Conservation (phyloP, 805 yeast genomes). For the Sugiyamaella valdiviana region DNA sequence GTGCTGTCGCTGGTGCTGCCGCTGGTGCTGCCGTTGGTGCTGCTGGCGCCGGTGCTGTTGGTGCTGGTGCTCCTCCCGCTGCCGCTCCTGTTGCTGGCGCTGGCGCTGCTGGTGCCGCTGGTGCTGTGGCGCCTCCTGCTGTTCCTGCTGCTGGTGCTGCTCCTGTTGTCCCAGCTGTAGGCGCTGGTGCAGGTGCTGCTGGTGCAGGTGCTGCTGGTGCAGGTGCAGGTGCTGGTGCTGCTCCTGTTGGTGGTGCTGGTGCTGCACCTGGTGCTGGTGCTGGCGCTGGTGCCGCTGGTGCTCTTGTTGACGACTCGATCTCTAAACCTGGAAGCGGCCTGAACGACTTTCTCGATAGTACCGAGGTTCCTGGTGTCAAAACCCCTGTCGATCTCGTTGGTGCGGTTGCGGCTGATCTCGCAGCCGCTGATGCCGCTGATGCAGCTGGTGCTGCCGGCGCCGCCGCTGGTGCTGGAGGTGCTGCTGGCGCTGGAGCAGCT, state of each 20-base stretch:
- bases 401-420: neutral
- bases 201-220: neutral
- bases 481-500: neutral
- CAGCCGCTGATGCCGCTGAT: neutral
- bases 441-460: neutral
- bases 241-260: neutral
- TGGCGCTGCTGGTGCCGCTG: neutral
- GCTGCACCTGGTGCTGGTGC: neutral
- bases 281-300: neutral
- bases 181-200: neutral
- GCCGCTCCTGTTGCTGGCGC: constrained; percentile 1
- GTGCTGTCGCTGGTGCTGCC: constrained; percentile 1
- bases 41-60: constrained; percentile 22
- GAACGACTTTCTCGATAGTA: too few species aligned
- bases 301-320: too few species aligned
- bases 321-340: too few species aligned
- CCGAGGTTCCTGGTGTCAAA: neutral
- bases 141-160: constrained; percentile 7
- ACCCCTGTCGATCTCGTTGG: neutral
- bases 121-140: constrained; percentile 21
- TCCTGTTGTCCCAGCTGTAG: constrained; percentile 4
- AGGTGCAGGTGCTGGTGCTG: neutral
- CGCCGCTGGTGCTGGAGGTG: neutral
- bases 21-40: constrained; percentile 7
- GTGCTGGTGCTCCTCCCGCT: neutral